Conservation (phyloP, 495 filamentous ascomycete genomes). For the Talaromyces stipitatus region DNA sequence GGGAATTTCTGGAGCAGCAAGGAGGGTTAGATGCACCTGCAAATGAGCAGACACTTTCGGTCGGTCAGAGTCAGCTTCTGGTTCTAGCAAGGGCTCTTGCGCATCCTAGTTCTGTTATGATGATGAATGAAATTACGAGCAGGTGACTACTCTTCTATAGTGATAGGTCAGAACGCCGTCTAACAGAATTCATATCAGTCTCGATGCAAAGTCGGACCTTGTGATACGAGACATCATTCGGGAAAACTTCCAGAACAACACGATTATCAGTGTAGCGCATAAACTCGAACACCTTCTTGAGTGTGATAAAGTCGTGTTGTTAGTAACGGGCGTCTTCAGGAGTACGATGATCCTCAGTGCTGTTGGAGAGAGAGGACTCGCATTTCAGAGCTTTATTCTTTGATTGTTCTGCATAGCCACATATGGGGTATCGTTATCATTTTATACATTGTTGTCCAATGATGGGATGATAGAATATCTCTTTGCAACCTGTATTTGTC, state of each 20-base stretch:
- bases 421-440: too few relatives aligned
- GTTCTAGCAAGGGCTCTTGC: constrained; percentile 48
- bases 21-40: constrained; percentile 37
- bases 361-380: background rate
- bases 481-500: background rate
- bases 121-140: constrained; percentile 38
- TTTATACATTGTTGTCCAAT: too few relatives aligned
- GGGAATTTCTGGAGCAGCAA: constrained; percentile 24
- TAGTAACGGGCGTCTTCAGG: background rate
- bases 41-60: constrained; percentile 32
- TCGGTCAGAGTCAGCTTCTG: constrained; percentile 53
- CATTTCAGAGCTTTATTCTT: background rate
- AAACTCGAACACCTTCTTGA: background rate
- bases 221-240: background rate
- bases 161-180: background rate
- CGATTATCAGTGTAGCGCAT: background rate
- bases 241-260: background rate
- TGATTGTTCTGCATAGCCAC: background rate
- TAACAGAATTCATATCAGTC: background rate
- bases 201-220: background rate
- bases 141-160: constrained; percentile 17
- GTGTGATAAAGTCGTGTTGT: background rate
- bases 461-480: too few relatives aligned
- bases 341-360: background rate
- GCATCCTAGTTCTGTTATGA: constrained; percentile 25